These are phyloP conservation scores for Helicocarpus griseus DNA, from an alignment of 2,329 filamentous ascomycete genomes.

Conservation along the genomic window DNA sequence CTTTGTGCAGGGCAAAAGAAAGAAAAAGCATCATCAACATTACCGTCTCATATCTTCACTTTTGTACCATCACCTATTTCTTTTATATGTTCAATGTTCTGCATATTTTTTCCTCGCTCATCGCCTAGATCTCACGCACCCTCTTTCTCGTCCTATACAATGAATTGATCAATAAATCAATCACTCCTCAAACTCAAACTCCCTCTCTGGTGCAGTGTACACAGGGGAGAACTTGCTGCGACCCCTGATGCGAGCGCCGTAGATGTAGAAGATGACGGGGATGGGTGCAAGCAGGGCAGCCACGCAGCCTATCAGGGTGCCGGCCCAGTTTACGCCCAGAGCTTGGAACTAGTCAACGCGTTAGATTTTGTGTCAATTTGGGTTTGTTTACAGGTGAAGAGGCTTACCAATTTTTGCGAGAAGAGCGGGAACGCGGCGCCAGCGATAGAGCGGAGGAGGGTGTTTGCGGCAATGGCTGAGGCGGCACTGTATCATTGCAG, in stretches of 20 bases:
- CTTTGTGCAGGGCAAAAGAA: no score
- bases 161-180: not conserved
- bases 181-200: no score
- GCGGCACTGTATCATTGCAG: conserved; percentile 29
- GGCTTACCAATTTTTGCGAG: conserved; percentile 21
- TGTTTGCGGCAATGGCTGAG: conserved; percentile 41
- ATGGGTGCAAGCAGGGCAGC: conserved; percentile 20
- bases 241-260: conserved; percentile 21
- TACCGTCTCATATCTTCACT: no score
- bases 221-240: conserved; percentile 27
- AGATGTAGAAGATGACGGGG: conserved; percentile 22
- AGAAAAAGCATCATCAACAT: no score
- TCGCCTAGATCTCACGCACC: no score
- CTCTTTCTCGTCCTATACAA: no score
- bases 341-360: conserved; percentile 17
- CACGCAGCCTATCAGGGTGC: conserved; percentile 23
- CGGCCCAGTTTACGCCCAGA: conserved; percentile 23
- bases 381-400: not conserved
- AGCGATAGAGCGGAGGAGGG: conserved; percentile 36
- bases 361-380: not conserved
- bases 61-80: no score
- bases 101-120: no score
- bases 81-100: no score
- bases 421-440: conserved; percentile 33
- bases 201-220: conserved; percentile 5